Conservation (phyloP, 1,139 yeast genomes). For the Protomyces macrosporus region DNA sequence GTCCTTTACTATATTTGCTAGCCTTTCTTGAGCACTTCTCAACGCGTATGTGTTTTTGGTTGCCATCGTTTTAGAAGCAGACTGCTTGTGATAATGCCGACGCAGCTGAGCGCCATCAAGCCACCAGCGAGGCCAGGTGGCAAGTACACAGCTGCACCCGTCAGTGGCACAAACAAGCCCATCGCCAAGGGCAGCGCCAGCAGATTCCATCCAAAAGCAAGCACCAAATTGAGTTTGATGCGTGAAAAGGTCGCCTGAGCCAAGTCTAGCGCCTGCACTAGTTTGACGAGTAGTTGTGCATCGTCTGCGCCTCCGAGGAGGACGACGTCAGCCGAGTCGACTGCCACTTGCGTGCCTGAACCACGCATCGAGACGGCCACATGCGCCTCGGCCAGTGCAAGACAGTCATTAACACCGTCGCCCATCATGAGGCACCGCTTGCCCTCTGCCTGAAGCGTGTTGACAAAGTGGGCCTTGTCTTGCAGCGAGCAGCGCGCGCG, state of each 20-base stretch:
- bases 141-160: constrained; percentile 53
- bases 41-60: too few relatives aligned
- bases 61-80: constrained; percentile 50
- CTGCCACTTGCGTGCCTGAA: constrained; percentile 91
- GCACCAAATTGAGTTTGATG: constrained; percentile 71
- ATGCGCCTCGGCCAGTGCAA: constrained; percentile 83
- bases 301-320: constrained; percentile 40
- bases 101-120: constrained; percentile 89
- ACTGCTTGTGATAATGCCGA: constrained; percentile 80
- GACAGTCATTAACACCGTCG: constrained; percentile 95
- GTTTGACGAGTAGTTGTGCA: constrained; percentile 48
- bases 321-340: constrained; percentile 90
- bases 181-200: constrained; percentile 92
- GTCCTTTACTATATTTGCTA: too few relatives aligned
- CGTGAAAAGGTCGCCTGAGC: constrained; percentile 64
- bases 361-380: constrained; percentile 79
- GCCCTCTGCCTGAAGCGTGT: constrained; percentile 45
- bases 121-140: constrained; percentile 85
- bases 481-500: constrained; percentile 70
- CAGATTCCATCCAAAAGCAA: constrained; percentile 81
- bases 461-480: constrained; percentile 59
- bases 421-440: constrained; percentile 67
- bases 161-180: constrained; percentile 76
- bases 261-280: constrained; percentile 69
- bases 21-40: too few relatives aligned